Percentiles rank a stretch among this genome's conserved stretches.
These are phyloP conservation scores for Carallia pectinifolia DNA, from an alignment of 345 rosid genomes.

Conservation along the genomic window DNA sequence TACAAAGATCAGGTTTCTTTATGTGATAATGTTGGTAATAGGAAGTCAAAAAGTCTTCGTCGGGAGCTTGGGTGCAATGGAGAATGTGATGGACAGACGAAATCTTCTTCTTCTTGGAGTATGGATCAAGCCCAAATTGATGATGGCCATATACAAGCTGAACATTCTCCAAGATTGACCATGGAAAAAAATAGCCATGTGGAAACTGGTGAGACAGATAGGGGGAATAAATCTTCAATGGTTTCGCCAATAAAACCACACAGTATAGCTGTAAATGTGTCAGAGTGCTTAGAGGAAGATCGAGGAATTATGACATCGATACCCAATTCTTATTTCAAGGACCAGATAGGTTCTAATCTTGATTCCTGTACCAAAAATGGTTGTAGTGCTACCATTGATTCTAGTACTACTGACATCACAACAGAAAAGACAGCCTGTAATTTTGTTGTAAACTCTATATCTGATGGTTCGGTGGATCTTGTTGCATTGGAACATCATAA, in stretches of 20 bases:
- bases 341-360: conserved; percentile 26
- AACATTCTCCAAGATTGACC: conserved; percentile 30
- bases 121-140: conserved; percentile 30
- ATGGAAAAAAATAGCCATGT: conserved; percentile 27
- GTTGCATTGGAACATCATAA: conserved; percentile 29
- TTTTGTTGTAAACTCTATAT: conserved; percentile 33
- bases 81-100: conserved; percentile 45
- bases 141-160: conserved; percentile 31
- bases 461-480: conserved; percentile 36
- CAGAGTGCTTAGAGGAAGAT: conserved; percentile 29
- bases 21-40: conserved; percentile 35
- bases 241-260: conserved; percentile 24
- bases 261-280: conserved; percentile 24
- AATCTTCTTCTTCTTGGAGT: conserved; percentile 25
- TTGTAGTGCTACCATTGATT: conserved; percentile 29
- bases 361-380: conserved; percentile 38
- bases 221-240: conserved; percentile 33
- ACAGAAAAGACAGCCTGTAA: conserved; percentile 36
- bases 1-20: conserved; percentile 52
- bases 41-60: conserved; percentile 41
- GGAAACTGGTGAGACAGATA: conserved; percentile 31
- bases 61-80: conserved; percentile 39
- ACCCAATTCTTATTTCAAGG: conserved; percentile 36
- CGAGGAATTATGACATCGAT: conserved; percentile 28
- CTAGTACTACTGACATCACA: conserved; percentile 34